These are phyloP conservation scores for Rhizomucor pusillus DNA, from an alignment of 371 early-diverging fungal genomes.

Conservation along the genomic window DNA sequence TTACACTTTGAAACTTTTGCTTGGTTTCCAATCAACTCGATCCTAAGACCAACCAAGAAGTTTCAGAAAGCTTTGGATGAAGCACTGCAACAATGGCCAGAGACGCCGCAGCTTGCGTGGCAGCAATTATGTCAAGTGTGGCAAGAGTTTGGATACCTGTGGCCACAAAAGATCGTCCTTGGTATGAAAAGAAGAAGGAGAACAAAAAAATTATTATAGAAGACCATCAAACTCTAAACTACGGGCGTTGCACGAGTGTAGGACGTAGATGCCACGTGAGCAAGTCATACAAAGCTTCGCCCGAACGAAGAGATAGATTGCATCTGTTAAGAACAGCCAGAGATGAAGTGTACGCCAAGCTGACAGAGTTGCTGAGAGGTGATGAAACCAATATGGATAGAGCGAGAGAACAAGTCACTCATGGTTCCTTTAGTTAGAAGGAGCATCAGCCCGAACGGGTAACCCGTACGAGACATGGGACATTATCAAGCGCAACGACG, in stretches of 20 bases:
- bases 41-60: constrained; percentile 26
- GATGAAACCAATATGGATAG: neutral
- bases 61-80: constrained; percentile 21
- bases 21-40: constrained; percentile 30
- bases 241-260: neutral
- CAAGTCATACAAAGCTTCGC: constrained; percentile 6
- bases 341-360: constrained; percentile 14
- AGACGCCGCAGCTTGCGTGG: constrained; percentile 22
- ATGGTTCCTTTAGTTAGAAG: constrained; percentile 8
- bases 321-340: constrained; percentile 15
- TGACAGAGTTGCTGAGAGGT: neutral
- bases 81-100: constrained; percentile 15
- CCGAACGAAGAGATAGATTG: constrained; percentile 5
- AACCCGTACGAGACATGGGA: constrained; percentile 9
- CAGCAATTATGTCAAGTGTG: constrained; percentile 23
- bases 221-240: neutral
- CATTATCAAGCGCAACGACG: constrained; percentile 29
- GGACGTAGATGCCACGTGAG: constrained; percentile 20
- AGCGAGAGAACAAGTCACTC: too few relatives aligned
- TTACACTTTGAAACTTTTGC: constrained; percentile 30
- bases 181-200: too few relatives aligned
- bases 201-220: neutral
- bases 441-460: constrained; percentile 9
- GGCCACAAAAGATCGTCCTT: constrained; percentile 39
- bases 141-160: constrained; percentile 42